These are phyloP conservation scores for Nicotiana obtusifolia DNA, from an alignment of 257 asterid genomes.

Conservation along the genomic window DNA sequence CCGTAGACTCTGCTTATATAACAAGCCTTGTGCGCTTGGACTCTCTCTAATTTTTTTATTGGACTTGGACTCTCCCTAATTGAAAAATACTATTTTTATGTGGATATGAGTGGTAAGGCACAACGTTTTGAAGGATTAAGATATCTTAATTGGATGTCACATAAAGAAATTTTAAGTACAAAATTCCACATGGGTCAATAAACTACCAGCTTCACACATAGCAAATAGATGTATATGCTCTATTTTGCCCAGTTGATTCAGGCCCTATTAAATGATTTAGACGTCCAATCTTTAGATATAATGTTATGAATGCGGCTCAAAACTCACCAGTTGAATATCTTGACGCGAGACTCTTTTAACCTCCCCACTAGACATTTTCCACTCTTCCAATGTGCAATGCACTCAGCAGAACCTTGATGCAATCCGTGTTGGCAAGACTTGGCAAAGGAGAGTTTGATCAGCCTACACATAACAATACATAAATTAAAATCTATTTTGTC, in stretches of 20 bases:
- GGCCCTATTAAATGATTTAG: background rate
- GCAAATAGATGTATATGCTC: background rate
- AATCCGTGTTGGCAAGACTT: background rate
- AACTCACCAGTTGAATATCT: slow-evolving; percentile 80
- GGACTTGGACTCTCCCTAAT: too few species aligned
- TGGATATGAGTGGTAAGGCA: background rate
- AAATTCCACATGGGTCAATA: background rate
- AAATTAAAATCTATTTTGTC: background rate
- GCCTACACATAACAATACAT: background rate
- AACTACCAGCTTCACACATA: background rate
- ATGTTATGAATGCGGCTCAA: background rate
- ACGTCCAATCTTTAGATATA: background rate
- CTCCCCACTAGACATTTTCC: slow-evolving; percentile 57
- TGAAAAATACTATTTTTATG: background rate
- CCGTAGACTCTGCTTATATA: background rate
- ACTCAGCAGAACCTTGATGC: background rate
- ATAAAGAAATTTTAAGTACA: too few species aligned
- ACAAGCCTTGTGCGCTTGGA: background rate
- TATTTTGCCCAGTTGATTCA: slow-evolving; percentile 5
- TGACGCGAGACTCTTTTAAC: slow-evolving; percentile 49
- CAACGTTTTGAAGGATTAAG: background rate
- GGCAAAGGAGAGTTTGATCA: background rate
- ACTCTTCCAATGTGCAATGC: background rate
- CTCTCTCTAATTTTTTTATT: background rate
- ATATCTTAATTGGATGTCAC: background rate